Percentiles rank a stretch among this genome's conserved stretches.
Evolutionary conservation across 75 land plant genomes (phyloP).

Genomic region (Chamaecyparis obtusa): DNA sequence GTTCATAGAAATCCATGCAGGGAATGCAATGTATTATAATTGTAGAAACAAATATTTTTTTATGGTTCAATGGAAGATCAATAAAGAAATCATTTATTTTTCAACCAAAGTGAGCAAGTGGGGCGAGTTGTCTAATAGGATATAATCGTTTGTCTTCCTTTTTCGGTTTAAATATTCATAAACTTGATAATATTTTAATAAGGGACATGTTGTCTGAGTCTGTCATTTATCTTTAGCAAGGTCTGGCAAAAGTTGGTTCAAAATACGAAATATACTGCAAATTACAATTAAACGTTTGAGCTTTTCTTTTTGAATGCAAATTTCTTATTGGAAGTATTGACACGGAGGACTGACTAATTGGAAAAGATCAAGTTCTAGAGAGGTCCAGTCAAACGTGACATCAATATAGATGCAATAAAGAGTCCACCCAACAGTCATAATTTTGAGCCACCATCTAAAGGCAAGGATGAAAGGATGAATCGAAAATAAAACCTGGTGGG

Average conservation of each 20-base stretch:
- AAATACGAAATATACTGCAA: not conserved
- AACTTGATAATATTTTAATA: not conserved
- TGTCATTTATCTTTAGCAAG: not conserved
- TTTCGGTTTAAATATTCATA: not conserved
- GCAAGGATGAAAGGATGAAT: not conserved
- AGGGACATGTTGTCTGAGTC: not conserved
- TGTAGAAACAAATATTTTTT: not conserved
- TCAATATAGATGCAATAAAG: not conserved
- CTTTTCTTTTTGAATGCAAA: not conserved
- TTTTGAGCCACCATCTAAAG: not conserved
- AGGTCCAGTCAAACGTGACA: not conserved
- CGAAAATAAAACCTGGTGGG: not conserved
- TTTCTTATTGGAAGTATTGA: not conserved
- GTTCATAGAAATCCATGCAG: not conserved
- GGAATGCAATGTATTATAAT: not conserved
- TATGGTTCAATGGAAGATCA: not conserved
- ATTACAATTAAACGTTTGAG: not conserved
- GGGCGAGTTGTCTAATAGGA: not conserved
- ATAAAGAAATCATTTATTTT: not conserved
- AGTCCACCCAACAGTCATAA: not conserved
- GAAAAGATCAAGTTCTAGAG: not conserved
- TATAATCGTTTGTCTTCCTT: not conserved
- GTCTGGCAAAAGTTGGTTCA: not conserved
- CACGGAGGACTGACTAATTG: not conserved
- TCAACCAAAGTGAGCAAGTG: not conserved